Conservation (phyloP, 257 asterid genomes). For the Lavandula angustifolia region DNA sequence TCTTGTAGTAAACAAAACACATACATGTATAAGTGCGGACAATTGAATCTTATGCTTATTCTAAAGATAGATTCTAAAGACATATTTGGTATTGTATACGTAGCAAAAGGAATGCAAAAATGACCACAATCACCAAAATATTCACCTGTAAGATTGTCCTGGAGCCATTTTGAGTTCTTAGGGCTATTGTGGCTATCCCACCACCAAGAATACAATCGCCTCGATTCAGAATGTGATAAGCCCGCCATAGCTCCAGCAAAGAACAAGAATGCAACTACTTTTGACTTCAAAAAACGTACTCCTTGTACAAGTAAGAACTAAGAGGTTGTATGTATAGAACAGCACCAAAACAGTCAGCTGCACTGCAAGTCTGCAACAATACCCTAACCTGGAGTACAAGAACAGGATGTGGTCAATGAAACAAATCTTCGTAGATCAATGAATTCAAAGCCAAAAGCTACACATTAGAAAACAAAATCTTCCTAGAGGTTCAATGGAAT, state of each 20-base stretch:
- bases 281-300: conserved; percentile 14
- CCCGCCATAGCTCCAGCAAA: conserved; percentile 64
- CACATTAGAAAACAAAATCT: background rate
- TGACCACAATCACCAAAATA: too few relatives aligned
- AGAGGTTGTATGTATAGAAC: too few relatives aligned
- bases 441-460: too few relatives aligned
- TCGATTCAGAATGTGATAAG: conserved; percentile 57
- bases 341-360: conserved; percentile 18
- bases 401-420: conserved; percentile 25
- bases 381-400: conserved; percentile 24
- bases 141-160: conserved; percentile 82
- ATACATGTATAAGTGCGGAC: too few relatives aligned
- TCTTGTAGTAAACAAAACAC: too few relatives aligned
- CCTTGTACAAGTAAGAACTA: background rate
- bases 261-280: conserved; percentile 28
- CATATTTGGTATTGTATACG: too few relatives aligned
- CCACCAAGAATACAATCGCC: conserved; percentile 90
- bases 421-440: background rate
- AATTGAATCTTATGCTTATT: too few relatives aligned
- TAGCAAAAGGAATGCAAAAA: too few relatives aligned
- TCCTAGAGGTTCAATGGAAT: conserved; percentile 32
- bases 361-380: background rate
- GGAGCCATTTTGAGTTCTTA: conserved; percentile 96
- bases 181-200: conserved; percentile 98
- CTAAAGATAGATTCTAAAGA: too few relatives aligned